Conservation (phyloP, 345 rosid species). For the Eucalyptus globulus region DNA sequence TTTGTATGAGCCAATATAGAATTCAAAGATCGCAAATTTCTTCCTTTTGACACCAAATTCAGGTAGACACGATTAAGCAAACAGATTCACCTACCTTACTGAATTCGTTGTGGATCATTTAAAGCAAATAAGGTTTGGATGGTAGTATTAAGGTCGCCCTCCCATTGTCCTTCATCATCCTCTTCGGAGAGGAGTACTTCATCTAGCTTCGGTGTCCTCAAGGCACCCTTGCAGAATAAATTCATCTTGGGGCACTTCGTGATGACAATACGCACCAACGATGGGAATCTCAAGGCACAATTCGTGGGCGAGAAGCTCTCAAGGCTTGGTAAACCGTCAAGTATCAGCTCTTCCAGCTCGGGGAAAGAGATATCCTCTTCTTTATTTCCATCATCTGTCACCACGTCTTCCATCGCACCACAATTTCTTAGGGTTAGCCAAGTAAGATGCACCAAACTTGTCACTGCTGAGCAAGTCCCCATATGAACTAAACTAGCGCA, state of each 20-base stretch:
- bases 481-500: not conserved
- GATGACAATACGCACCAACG: rapidly evolving
- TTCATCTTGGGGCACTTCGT: not conserved
- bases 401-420: not conserved
- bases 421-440: rapidly evolving
- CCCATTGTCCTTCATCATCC: rapidly evolving
- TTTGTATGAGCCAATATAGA: not conserved
- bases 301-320: not conserved
- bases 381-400: not conserved
- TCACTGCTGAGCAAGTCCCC: not conserved
- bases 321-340: not conserved
- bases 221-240: not conserved
- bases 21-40: rapidly evolving
- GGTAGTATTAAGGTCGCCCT: not conserved
- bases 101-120: rapidly evolving
- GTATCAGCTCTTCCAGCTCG: rapidly evolving
- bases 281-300: not conserved
- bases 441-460: not conserved
- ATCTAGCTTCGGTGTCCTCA: rapidly evolving
- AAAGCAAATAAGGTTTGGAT: rapidly evolving
- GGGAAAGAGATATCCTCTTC: not conserved
- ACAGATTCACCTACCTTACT: rapidly evolving
- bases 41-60: rapidly evolving
- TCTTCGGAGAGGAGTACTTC: rapidly evolving
- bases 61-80: rapidly evolving